phyloP scores from a whole-genome alignment of 768 basidiomycete species.

The Mycena rebaudengoi region DNA sequence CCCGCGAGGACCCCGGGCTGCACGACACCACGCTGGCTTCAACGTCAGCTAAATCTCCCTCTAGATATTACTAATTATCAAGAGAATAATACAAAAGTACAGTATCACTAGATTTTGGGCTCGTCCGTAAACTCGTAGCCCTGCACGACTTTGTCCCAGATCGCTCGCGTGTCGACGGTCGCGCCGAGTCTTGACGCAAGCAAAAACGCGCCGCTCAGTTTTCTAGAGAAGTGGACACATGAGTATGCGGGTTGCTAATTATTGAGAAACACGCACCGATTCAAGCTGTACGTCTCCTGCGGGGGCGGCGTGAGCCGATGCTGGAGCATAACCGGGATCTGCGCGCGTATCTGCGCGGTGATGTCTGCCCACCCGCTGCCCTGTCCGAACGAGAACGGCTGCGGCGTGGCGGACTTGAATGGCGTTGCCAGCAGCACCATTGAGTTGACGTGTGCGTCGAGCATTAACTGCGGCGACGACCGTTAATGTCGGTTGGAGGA shows the following conservation, averaged over 20 bases:
- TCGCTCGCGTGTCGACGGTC: conserved; percentile 69
- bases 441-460: conserved; percentile 85
- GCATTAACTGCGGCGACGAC: conserved; percentile 67
- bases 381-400: conserved; percentile 84
- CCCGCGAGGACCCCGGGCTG: background rate
- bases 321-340: conserved; percentile 91
- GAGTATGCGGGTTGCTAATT: background rate
- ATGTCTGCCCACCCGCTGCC: conserved; percentile 72
- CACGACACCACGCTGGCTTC: conserved; percentile 35
- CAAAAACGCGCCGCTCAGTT: conserved; percentile 84
- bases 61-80: background rate
- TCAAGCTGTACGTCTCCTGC: conserved; percentile 92
- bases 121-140: conserved; percentile 46
- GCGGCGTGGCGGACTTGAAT: conserved; percentile 69
- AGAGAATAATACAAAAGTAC: too few relatives aligned
- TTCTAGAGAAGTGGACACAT: conserved; percentile 49
- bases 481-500: background rate
- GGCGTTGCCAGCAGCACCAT: conserved; percentile 88
- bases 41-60: conserved; percentile 29
- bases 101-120: conserved; percentile 8
- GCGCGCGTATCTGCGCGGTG: conserved; percentile 77
- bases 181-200: conserved; percentile 80
- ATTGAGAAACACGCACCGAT: conserved; percentile 81
- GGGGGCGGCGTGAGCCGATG: conserved; percentile 93
- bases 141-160: conserved; percentile 79